These are phyloP conservation scores for Termitomyces bulborhizus DNA, from an alignment of 768 basidiomycete species.

Conservation along the genomic window DNA sequence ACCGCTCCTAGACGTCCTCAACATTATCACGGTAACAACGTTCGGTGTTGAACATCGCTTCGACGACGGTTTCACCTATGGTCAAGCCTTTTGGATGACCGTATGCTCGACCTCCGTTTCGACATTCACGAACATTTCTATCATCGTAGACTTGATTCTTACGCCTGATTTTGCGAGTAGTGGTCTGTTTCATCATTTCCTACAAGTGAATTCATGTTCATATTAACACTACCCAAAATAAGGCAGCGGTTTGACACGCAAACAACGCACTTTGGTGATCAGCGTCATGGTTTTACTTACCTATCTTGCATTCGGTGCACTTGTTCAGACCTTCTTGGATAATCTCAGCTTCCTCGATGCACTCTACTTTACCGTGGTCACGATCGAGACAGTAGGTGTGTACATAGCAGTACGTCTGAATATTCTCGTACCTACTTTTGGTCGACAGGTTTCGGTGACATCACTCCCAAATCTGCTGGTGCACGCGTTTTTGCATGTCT, in stretches of 20 bases:
- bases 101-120: conserved; percentile 69
- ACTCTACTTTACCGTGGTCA: conserved; percentile 71
- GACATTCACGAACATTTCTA: conserved; percentile 56
- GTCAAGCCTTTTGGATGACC: conserved; percentile 70
- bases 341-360: conserved; percentile 61
- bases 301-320: conserved; percentile 70
- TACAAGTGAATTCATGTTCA: neutral
- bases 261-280: conserved; percentile 75
- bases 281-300: conserved; percentile 67
- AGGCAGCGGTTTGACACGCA: conserved; percentile 79
- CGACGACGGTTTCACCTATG: conserved; percentile 65
- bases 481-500: conserved; percentile 55
- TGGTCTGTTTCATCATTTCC: conserved; percentile 32
- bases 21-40: conserved; percentile 46
- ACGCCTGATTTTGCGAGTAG: conserved; percentile 60
- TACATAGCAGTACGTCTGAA: neutral
- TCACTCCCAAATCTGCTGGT: conserved; percentile 43
- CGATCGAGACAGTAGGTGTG: conserved; percentile 62
- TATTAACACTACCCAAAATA: neutral
- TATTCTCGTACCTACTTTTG: neutral
- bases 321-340: conserved; percentile 49
- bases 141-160: conserved; percentile 53
- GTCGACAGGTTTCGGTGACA: conserved; percentile 67
- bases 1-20: conserved; percentile 55
- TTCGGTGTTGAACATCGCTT: conserved; percentile 61